Conservation (phyloP, 495 filamentous ascomycete genomes). For the Delitschia confertaspora region DNA sequence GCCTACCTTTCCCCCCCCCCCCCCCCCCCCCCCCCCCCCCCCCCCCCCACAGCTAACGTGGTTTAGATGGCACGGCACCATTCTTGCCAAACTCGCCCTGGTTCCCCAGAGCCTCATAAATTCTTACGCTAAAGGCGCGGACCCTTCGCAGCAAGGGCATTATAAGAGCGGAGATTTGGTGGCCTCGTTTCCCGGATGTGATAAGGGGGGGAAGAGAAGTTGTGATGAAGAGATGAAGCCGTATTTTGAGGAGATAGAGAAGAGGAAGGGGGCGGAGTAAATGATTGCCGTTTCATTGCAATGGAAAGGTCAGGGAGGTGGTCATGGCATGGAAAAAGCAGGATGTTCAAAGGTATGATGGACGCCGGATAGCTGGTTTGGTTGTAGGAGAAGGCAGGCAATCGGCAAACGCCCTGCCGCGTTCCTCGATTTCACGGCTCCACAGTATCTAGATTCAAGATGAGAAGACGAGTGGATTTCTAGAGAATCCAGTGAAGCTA, state of each 20-base stretch:
- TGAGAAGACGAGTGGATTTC: no score
- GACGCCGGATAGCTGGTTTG: no score
- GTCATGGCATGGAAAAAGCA: no score
- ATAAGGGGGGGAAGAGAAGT: constrained; percentile 42
- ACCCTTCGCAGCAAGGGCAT: constrained; percentile 40
- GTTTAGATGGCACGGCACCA: constrained; percentile 93
- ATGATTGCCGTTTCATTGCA: no score
- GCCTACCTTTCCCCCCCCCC: neutral
- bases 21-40: neutral
- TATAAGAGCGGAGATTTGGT: constrained; percentile 85
- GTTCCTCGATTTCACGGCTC: no score
- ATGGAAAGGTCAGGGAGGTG: no score
- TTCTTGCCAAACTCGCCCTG: constrained; percentile 77
- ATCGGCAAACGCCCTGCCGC: no score
- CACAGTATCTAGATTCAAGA: no score
- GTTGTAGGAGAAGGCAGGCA: no score
- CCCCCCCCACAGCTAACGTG: constrained; percentile 43
- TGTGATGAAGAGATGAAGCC: constrained; percentile 64
- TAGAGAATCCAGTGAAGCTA: no score
- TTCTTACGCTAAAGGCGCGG: constrained; percentile 53
- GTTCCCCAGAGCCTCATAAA: constrained; percentile 77
- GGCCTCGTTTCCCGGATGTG: constrained; percentile 65
- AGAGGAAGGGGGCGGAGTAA: constrained; percentile 1
- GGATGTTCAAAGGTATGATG: no score
- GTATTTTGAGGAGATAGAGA: constrained; percentile 13